Evolutionary conservation across 345 rosid species (phyloP).

Genomic region (Microthlaspi erraticum): DNA sequence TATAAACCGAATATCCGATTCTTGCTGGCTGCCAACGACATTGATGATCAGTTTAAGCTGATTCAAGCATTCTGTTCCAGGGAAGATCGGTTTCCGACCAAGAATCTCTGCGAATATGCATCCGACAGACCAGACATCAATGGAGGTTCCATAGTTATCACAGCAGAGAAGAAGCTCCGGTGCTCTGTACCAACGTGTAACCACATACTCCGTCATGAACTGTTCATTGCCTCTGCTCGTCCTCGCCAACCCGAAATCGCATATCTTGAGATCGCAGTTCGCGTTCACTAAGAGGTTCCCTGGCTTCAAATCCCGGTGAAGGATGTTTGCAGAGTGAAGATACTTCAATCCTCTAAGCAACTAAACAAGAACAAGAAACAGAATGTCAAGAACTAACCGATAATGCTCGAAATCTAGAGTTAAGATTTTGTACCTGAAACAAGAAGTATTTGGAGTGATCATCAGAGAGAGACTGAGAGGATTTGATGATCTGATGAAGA

Average conservation of each 20-base stretch:
- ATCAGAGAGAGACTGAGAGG: conserved; percentile 69
- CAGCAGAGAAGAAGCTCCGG: conserved; percentile 91
- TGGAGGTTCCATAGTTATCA: conserved; percentile 81
- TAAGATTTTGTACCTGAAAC: conserved; percentile 64
- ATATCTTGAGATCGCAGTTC: conserved; percentile 79
- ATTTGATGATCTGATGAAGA: conserved; percentile 83
- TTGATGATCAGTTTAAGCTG: conserved; percentile 79
- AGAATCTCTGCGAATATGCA: conserved; percentile 92
- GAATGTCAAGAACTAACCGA: conserved; percentile 29
- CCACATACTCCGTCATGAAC: conserved; percentile 91
- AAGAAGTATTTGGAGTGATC: conserved; percentile 85
- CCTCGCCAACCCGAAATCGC: conserved; percentile 89
- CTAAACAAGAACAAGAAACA: conserved; percentile 44
- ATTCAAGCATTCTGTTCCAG: conserved; percentile 81
- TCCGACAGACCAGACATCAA: conserved; percentile 93
- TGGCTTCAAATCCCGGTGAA: conserved; percentile 90
- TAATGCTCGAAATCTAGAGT: background rate
- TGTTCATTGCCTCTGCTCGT: conserved; percentile 69
- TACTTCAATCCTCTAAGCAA: conserved; percentile 81
- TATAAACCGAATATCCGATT: conserved; percentile 72
- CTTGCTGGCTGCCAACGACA: conserved; percentile 74
- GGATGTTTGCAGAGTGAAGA: conserved; percentile 92
- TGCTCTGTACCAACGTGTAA: conserved; percentile 94
- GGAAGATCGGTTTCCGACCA: conserved; percentile 82
- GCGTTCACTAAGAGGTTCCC: conserved; percentile 88